Percentiles rank a stretch among this genome's conserved stretches.
Evolutionary conservation across 768 basidiomycete species (phyloP).

Genomic region (Pisolithus tinctorius): DNA sequence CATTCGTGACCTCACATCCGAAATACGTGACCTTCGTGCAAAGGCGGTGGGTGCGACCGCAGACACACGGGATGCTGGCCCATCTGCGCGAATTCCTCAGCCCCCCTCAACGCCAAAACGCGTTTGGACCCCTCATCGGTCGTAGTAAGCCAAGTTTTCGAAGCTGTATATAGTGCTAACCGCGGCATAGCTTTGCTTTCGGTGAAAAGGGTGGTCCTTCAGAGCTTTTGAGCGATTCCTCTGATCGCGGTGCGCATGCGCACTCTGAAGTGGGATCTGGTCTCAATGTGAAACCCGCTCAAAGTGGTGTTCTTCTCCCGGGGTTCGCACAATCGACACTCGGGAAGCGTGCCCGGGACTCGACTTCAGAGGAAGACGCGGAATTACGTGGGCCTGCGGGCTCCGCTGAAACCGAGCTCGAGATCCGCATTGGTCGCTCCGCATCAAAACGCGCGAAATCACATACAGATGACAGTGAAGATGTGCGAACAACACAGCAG

Average conservation of each 20-base stretch:
- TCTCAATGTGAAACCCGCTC: slow-evolving; percentile 6
- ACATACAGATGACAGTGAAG: slow-evolving; percentile 20
- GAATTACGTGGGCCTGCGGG: slow-evolving; percentile 37
- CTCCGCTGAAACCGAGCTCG: slow-evolving; percentile 30
- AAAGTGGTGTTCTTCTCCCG: slow-evolving; percentile 20
- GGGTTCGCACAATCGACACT: slow-evolving; percentile 42
- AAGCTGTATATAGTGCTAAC: slow-evolving; percentile 8
- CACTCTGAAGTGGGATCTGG: slow-evolving; percentile 7
- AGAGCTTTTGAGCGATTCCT: slow-evolving; percentile 14
- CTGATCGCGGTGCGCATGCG: slow-evolving; percentile 11
- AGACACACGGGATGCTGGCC: slow-evolving; percentile 8
- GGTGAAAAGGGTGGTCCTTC: slow-evolving; percentile 14
- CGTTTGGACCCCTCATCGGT: slow-evolving; percentile 24
- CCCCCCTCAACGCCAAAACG: slow-evolving; percentile 30
- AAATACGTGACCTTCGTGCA: slow-evolving; percentile 28
- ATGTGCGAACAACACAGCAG: slow-evolving; percentile 10
- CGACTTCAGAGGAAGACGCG: slow-evolving; percentile 36
- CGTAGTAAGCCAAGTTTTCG: slow-evolving; percentile 14
- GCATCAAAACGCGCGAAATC: slow-evolving; percentile 48
- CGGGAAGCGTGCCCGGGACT: slow-evolving; percentile 62
- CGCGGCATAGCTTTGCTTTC: slow-evolving; percentile 12
- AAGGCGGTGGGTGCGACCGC: slow-evolving; percentile 8
- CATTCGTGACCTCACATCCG: slow-evolving; percentile 30
- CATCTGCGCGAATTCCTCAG: slow-evolving; percentile 17
- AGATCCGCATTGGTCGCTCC: slow-evolving; percentile 35